Base-by-base conservation (phyloP, 257 asterid species). In the Penstemon eatonii region DNA sequence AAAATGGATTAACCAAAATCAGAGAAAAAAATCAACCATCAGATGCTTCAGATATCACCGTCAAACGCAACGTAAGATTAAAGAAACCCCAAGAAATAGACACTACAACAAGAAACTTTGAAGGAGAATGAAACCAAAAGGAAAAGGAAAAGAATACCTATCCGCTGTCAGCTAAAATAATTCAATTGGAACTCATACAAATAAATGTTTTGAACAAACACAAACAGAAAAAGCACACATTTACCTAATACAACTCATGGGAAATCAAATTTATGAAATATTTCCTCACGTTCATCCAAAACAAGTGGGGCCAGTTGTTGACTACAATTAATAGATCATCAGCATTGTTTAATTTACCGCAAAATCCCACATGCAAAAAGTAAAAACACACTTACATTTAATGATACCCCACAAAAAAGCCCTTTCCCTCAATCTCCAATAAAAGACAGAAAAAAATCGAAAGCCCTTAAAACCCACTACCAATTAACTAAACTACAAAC, bases 291-390 rank as follows among this genome's bases (percentile, higher is more conserved):
- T 54, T 33, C 59, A 50, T 8, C 36, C 11, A 51, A 43, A 42
- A 37, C 61, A 42, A 33, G 54, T 42, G 19, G 46, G n/a, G 33
- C 60, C 41, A 39, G n/a, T 63, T n/a, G 56, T 65, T 60, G 73
- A 66, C 50, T 9, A 13, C 71, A 65, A 51, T 4, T 53, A 50
- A 2, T 45, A 51, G 67, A 56, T 64, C 61, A 47, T 65, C 5
- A 19, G 41, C 53, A 43, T 40, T 57, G 38, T 60, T 18, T 43
- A 15, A 50, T 66, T 6, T 4, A 41, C 19, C 65, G 51, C 37
- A 40, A 44, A 40, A 58, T 33, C 4, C 64, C 9, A 56, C 77
- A 73, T 73, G 77, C 77, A 73, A 65, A 33, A 18, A 49, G 11
- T 57, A 44, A 54, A 61, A 60, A 52, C 56, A 50, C 73, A 58